phyloP scores from a whole-genome alignment of 176 grass and related monocot species.

The Dendrocalamus sinicus region DNA sequence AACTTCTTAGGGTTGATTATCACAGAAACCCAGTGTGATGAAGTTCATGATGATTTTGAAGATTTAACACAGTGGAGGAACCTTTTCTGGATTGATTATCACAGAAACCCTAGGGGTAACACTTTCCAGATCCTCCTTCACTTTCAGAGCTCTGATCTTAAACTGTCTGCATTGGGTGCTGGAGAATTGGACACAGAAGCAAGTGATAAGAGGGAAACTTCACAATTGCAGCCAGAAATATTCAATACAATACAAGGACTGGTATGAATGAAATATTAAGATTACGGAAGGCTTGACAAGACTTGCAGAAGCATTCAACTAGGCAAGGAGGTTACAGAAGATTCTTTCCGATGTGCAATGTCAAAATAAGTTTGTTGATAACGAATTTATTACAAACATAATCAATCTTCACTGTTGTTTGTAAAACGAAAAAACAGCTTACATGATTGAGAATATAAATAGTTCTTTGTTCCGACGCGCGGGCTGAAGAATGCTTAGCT shows the following conservation, averaged over 20 bases:
- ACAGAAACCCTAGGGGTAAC: conserved; percentile 58
- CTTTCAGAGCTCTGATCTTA: conserved; percentile 67
- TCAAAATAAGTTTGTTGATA: background rate
- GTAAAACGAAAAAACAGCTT: too few relatives aligned
- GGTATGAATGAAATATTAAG: background rate
- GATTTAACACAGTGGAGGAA: conserved; percentile 31
- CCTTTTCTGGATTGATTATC: conserved; percentile 77
- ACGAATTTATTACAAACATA: too few relatives aligned
- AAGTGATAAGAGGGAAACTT: background rate
- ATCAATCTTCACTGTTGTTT: too few relatives aligned
- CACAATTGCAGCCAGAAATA: background rate
- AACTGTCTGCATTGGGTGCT: conserved; percentile 83
- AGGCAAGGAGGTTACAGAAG: too few relatives aligned
- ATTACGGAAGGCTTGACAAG: background rate
- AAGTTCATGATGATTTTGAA: background rate
- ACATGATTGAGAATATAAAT: too few relatives aligned
- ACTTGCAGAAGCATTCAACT: too few relatives aligned
- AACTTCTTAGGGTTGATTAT: background rate
- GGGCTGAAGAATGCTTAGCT: too few relatives aligned
- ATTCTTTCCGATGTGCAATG: background rate
- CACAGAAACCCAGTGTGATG: background rate
- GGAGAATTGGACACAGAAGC: conserved; percentile 38
- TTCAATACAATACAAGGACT: background rate
- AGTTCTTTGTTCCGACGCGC: too few relatives aligned
- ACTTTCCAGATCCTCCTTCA: conserved; percentile 73